These are phyloP conservation scores for Colletotrichum brevisporum DNA, from an alignment of 2,329 filamentous ascomycete species.

Conservation along the genomic window DNA sequence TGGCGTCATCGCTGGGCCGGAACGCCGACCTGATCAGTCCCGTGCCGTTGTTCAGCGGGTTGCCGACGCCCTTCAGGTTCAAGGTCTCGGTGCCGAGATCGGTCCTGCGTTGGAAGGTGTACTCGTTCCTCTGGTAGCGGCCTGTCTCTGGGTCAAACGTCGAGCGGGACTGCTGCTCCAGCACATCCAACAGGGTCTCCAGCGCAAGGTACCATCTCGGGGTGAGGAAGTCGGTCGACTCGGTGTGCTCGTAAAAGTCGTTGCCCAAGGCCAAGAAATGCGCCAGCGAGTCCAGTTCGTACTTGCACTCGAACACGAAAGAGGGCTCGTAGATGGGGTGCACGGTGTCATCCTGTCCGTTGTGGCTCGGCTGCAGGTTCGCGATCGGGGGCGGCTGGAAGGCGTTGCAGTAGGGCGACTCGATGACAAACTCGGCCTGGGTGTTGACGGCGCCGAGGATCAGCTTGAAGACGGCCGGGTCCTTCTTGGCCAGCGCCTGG, in stretches of 20 bases:
- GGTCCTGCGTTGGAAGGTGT: conserved; percentile 89
- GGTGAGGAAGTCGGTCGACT: conserved; percentile 83
- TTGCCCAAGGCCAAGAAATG: conserved; percentile 90
- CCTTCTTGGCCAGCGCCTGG: conserved; percentile 85
- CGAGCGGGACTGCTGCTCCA: conserved; percentile 83
- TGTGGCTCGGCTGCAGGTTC: conserved; percentile 77
- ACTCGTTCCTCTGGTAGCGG: conserved; percentile 78
- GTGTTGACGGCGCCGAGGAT: conserved; percentile 97
- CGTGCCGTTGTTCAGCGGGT: conserved; percentile 87
- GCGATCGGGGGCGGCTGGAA: conserved; percentile 95
- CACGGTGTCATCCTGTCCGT: conserved; percentile 86
- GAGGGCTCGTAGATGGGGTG: conserved; percentile 88
- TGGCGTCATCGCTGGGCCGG: conserved; percentile 94
- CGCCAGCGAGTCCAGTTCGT: conserved; percentile 95
- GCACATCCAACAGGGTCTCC: conserved; percentile 78
- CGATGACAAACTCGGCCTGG: conserved; percentile 93
- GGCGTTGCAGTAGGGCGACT: conserved; percentile 97
- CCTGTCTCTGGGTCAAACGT: conserved; percentile 82
- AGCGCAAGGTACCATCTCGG: conserved; percentile 84
- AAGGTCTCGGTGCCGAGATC: conserved; percentile 91
- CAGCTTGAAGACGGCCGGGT: conserved; percentile 81
- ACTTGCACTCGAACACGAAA: conserved; percentile 97
- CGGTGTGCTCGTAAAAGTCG: conserved; percentile 86
- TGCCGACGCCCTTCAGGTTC: conserved; percentile 85
- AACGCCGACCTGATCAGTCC: conserved; percentile 93